Base-by-base conservation (phyloP, 306 rosid species). In the Hippophae gyantsensis region DNA sequence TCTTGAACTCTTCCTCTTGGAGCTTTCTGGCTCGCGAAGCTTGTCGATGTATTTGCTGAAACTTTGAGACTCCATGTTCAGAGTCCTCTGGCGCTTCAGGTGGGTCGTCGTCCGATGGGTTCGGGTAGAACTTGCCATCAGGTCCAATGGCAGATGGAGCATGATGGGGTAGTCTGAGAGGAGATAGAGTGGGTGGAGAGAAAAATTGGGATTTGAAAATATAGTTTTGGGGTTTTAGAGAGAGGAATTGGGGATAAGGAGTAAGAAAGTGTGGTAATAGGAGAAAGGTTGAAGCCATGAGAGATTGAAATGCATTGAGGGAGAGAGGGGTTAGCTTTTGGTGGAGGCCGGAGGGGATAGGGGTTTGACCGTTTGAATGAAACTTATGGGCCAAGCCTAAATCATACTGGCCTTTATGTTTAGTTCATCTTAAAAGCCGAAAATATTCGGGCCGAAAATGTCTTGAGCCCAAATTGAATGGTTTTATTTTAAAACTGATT, bases 71-170 rank as follows among this genome's bases (percentile, higher is more conserved):
- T 26, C 96, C 95, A 59, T 92, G 96, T 13, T 74, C 84, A 32
- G 94, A 62, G 64, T 92, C 95, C 25, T 92, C 89, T 6, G 50
- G 55, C 2, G 78, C 84, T 43, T 92, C 97, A 0, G 95, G 99
- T 1, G 95, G 99, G 74, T 88, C 99, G 42, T 88, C 86, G 58
- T 88, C 97, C 7, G 80, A 73, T 1, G 95, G 86, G 78, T 79
- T 74, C 5, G 93, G 98, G 69, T 87, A 85, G 84, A 55, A 87
- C 68, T 81, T 87, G 5, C 81, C 87, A 71, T 85, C 84, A 8
- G 81, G 73, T 6, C 88, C 83, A 14, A 78, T 78, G 10, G 93
- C 82, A 42, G 69, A 42, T 23, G 78, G 74, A 32, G 83, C 52
- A 27, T 66, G 75, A 13, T 60, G 66, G 13, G 72, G 71, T 10